These are phyloP conservation scores for Schizochytrium sp. DNA, from an alignment of 108 stramenopile genomes.

Conservation along the genomic window DNA sequence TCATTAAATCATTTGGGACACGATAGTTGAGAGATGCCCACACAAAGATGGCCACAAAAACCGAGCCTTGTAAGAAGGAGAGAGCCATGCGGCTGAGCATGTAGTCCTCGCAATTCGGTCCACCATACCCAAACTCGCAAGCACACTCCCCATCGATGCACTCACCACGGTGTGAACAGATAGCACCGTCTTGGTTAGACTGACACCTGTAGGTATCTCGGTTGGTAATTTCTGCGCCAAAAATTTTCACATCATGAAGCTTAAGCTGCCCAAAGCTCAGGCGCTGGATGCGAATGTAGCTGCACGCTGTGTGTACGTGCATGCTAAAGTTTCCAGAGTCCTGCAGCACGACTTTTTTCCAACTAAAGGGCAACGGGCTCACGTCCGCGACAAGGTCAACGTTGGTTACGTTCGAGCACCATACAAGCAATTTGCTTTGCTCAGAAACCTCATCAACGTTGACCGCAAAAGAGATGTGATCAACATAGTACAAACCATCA, in stretches of 20 bases:
- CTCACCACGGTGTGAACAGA: conserved; percentile 16
- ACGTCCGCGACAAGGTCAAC: neutral
- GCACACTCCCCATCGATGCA: neutral
- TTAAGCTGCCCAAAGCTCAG: conserved; percentile 33
- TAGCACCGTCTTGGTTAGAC: conserved; percentile 2
- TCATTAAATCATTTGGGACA: neutral
- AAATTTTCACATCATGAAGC: neutral
- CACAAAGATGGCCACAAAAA: neutral
- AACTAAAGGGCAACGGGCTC: neutral
- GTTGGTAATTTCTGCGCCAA: conserved; percentile 14
- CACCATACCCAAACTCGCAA: conserved; percentile 41
- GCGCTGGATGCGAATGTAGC: conserved; percentile 36
- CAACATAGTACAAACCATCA: conserved; percentile 10
- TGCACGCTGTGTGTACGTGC: conserved; percentile 32
- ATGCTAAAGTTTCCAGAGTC: neutral
- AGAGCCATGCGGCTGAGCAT: neutral
- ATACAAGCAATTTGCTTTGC: conserved; percentile 28
- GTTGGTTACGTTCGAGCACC: neutral
- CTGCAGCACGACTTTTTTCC: conserved; percentile 33
- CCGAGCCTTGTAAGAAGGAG: neutral
- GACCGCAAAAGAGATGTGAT: conserved; percentile 6
- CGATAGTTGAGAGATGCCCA: neutral
- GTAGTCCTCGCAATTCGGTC: conserved; percentile 3
- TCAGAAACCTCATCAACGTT: conserved; percentile 38
- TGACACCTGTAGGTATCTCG: conserved; percentile 3